Evolutionary conservation across 352 stramenopile genomes (phyloP), one percentile per base, ranked within the genome.

Genomic region (Phytophthora constricta): DNA sequence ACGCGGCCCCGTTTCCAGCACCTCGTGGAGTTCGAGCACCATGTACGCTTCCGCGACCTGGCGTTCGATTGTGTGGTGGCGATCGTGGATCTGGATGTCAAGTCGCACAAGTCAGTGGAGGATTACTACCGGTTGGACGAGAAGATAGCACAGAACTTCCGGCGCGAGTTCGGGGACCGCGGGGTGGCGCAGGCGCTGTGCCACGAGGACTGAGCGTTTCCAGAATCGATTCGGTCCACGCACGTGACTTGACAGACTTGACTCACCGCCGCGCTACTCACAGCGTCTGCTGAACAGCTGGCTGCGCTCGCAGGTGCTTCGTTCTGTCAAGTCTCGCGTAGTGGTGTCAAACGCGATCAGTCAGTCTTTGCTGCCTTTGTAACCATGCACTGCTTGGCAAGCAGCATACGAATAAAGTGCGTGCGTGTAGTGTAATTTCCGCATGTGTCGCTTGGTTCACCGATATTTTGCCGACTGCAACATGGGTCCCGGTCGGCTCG

Each of bases 1-100:
- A 43, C 61, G 17, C 28, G 23, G 2, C 46, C 58, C n/a, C 76
- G 63, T 17, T 90, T 92, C 42, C 80, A 88, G 52, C 84, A 92
- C 61, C 51, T 92, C 37, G 34, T 69, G 54, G 84, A 91, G 77
- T 93, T 82, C 61, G 80, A 92, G 62, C 82, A 93, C 71, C 62
- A 70, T 3, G 62, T 92, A 4, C 64, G 67, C 43, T 92, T 91
- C 49, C 75, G 82, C 16, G 75, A 89, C 62, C 71, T 91, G 72
- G 73, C 70, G 54, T 95, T 92, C 63, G 77, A 92, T 49, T 94
- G 82, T 61, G 85, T 93, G 19, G 78, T 95, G 49, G 88, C 86
- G 0, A 85, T 97, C 52, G 88, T 96, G 47, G 87, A 97, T 55
- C 59, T 97, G 50, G 88, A 97, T 57, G 77, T 92, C 63, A 97